These are phyloP conservation scores for Sistotremastrum suecicum DNA, from an alignment of 768 basidiomycete genomes.

Conservation along the genomic window DNA sequence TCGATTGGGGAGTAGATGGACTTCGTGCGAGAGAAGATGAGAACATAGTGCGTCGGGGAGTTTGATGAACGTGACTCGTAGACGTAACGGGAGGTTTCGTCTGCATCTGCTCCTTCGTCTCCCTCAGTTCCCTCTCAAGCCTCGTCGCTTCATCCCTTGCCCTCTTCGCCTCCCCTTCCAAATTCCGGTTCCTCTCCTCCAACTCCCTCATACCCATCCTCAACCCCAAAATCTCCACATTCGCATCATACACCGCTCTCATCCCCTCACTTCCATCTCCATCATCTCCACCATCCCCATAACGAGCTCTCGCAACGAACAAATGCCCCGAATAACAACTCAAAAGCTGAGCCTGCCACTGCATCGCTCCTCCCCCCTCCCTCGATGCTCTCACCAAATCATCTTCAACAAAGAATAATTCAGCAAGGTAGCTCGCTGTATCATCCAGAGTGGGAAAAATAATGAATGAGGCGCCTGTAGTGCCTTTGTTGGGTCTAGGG, in stretches of 20 bases:
- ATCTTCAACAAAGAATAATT: slow-evolving; percentile 1
- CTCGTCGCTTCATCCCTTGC: too few species aligned
- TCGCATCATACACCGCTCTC: slow-evolving; percentile 8
- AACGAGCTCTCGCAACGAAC: slow-evolving; percentile 1
- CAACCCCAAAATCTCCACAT: slow-evolving; percentile 5
- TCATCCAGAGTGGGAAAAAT: slow-evolving; percentile 4
- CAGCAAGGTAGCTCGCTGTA: slow-evolving; percentile 1
- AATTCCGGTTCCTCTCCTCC: too few species aligned
- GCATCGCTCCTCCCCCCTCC: neutral
- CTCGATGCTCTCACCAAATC: neutral
- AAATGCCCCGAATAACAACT: slow-evolving; percentile 9
- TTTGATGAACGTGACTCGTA: too few species aligned
- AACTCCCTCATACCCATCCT: slow-evolving; percentile 1
- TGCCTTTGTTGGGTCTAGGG: slow-evolving; percentile 7
- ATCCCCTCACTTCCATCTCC: neutral
- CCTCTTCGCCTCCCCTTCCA: too few species aligned
- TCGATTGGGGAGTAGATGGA: too few species aligned
- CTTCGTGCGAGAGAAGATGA: too few species aligned
- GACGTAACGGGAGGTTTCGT: too few species aligned
- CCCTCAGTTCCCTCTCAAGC: too few species aligned
- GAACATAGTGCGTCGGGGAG: too few species aligned
- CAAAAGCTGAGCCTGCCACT: slow-evolving; percentile 11
- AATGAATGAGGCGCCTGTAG: slow-evolving; percentile 10
- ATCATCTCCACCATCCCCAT: neutral
- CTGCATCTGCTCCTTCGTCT: too few species aligned